A percentile compares a stretch with the other conserved stretches of the same genome.
These are phyloP conservation scores for Plasmodium vinckei DNA, from an alignment of 169 alveolate species.

Conservation along the genomic window DNA sequence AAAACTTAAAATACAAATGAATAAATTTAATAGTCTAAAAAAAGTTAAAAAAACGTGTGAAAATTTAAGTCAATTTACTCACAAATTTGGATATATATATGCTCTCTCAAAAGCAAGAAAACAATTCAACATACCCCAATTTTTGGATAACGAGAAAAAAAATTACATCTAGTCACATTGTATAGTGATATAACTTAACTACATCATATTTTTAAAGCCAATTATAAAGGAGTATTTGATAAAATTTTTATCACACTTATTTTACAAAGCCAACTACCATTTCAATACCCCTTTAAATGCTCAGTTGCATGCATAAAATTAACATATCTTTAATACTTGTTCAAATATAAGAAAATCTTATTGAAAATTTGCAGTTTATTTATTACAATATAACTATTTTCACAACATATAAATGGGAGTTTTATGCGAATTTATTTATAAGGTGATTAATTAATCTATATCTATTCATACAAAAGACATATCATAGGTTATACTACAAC, in stretches of 20 bases:
- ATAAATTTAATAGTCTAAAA: too few relatives aligned
- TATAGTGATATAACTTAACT: too few relatives aligned
- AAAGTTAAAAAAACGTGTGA: too few relatives aligned
- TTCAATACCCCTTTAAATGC: constrained; percentile 79
- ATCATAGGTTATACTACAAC: constrained; percentile 64
- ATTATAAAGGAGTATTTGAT: constrained; percentile 80
- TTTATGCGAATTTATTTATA: too few relatives aligned
- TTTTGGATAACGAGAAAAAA: too few relatives aligned
- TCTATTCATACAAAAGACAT: constrained; percentile 58
- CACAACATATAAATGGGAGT: constrained; percentile 66
- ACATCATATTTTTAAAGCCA: constrained; percentile 74
- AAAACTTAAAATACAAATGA: too few relatives aligned
- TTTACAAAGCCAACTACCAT: constrained; percentile 71
- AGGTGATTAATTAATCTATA: not conserved
- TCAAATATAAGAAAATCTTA: constrained; percentile 63
- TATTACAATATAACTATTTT: constrained; percentile 78
- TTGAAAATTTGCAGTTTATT: constrained; percentile 74
- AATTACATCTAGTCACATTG: too few relatives aligned
- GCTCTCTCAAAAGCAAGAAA: too few relatives aligned
- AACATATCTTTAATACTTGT: constrained; percentile 76
- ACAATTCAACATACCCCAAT: too few relatives aligned
- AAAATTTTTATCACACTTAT: constrained; percentile 67
- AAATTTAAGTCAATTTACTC: too few relatives aligned
- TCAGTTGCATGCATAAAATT: constrained; percentile 81
- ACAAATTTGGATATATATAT: too few relatives aligned